phyloP scores from a whole-genome alignment of 1,284 basidiomycete species.

The Boletus mariae region DNA sequence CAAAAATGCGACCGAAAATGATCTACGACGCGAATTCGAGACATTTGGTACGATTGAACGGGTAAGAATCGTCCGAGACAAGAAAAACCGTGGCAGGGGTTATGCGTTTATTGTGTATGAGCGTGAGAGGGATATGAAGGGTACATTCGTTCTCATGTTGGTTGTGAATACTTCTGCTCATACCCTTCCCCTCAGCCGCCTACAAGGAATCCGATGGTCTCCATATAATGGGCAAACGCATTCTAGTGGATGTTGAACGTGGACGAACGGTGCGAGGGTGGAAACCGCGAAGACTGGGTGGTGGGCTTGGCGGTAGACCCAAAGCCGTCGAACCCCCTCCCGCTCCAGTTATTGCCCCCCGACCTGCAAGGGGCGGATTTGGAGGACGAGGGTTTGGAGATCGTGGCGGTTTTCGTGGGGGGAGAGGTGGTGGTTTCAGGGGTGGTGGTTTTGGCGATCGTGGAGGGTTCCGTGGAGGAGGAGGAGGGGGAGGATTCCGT shows the following conservation, averaged over 20 bases:
- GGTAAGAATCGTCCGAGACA: constrained; percentile 87
- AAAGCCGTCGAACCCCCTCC: constrained; percentile 70
- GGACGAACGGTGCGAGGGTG: constrained; percentile 97
- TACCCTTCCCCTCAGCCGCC: constrained; percentile 59
- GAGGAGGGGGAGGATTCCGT: constrained; percentile 30
- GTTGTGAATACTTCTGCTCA: constrained; percentile 15
- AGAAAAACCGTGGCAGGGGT: constrained; percentile 81
- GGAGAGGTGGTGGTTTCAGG: constrained; percentile 39
- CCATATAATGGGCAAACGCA: constrained; percentile 91
- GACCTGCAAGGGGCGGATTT: constrained; percentile 40
- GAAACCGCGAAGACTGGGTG: constrained; percentile 94
- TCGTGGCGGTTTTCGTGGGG: constrained; percentile 41
- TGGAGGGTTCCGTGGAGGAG: constrained; percentile 35
- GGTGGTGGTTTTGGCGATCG: constrained; percentile 37
- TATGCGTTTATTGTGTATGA: constrained; percentile 99
- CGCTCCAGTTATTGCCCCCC: constrained; percentile 32
- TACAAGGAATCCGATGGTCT: constrained; percentile 99
- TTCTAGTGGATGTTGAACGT: constrained; percentile 96
- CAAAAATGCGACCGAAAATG: constrained; percentile 85
- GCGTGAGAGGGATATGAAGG: constrained; percentile 98
- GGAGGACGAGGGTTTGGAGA: constrained; percentile 47
- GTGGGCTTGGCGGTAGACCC: constrained; percentile 92
- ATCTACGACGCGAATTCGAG: constrained; percentile 93
- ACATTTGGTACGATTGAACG: constrained; percentile 92
- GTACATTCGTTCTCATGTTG: constrained; percentile 40